Conservation (phyloP, 148 eudicot species). For the Silene conica region DNA sequence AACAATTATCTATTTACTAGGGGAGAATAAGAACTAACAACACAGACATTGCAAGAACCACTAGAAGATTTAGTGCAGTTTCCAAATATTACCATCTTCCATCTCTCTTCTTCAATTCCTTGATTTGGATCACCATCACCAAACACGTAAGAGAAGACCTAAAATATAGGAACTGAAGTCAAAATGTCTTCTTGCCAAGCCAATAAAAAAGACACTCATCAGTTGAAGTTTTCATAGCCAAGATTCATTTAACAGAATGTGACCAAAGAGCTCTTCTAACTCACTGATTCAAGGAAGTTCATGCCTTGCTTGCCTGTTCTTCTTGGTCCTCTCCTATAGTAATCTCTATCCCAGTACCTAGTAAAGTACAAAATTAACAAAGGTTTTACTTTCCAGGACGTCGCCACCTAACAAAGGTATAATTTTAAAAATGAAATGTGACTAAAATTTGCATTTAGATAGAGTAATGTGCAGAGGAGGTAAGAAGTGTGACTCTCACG, state of each 20-base stretch:
- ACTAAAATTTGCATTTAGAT: not conserved
- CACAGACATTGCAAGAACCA: conserved; percentile 25
- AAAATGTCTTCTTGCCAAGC: conserved; percentile 12
- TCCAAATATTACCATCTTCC: conserved; percentile 95
- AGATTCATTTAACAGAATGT: conserved; percentile 4
- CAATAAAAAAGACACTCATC: not conserved
- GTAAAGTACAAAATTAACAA: conserved; percentile 13
- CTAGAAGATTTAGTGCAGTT: conserved; percentile 46
- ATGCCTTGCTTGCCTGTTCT: conserved; percentile 49
- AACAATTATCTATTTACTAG: not conserved
- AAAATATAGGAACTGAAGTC: conserved; percentile 22
- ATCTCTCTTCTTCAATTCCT: conserved; percentile 98
- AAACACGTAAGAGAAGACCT: conserved; percentile 94
- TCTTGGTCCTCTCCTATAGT: conserved; percentile 57
- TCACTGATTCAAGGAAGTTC: conserved; percentile 90
- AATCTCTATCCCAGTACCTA: conserved; percentile 98
- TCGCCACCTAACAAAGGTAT: not conserved
- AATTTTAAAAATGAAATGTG: not conserved
- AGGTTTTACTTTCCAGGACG: not conserved
- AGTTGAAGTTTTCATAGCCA: conserved; percentile 1
- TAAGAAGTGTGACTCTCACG: not conserved
- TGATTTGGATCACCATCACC: conserved; percentile 99
- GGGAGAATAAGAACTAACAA: conserved; percentile 22
- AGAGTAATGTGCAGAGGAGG: not conserved
- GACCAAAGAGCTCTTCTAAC: conserved; percentile 18